Percentiles rank a stretch among this genome's conserved stretches.
Conservation (phyloP, 371 early-diverging fungal species). For the Batkoa obscura region DNA sequence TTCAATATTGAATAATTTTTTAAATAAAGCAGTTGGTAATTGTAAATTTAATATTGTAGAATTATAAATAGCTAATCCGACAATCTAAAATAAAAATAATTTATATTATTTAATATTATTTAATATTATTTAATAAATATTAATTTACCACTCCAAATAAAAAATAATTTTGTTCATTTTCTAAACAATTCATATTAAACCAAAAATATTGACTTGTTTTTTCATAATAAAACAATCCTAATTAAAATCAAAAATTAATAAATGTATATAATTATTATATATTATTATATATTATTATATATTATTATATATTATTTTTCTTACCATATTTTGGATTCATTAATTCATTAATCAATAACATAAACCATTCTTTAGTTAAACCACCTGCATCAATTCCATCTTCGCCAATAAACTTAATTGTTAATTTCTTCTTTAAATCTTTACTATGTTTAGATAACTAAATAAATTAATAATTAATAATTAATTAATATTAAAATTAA, state of each 20-base stretch:
- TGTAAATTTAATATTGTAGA: conserved; percentile 74
- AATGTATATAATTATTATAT: too few species aligned
- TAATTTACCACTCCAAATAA: too few species aligned
- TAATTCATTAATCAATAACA: conserved; percentile 70
- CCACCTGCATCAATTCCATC: conserved; percentile 85
- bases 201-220: too few species aligned
- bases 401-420: conserved; percentile 68
- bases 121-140: too few species aligned
- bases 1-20: conserved; percentile 49
- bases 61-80: conserved; percentile 89
- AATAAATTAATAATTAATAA: conserved; percentile 8
- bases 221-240: too few species aligned
- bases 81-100: too few species aligned
- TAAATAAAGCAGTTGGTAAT: conserved; percentile 76
- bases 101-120: too few species aligned
- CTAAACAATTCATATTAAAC: too few species aligned
- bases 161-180: too few species aligned
- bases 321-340: conserved; percentile 80
- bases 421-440: conserved; percentile 75
- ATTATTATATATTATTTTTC: too few species aligned
- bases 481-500: neutral
- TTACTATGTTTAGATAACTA: conserved; percentile 34
- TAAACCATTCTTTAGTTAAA: conserved; percentile 91
- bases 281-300: too few species aligned
- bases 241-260: too few species aligned